Evolutionary conservation across 208 protist genomes (phyloP), one percentile per base, ranked within the genome.

Genomic region (Trypanosoma rangeli): DNA sequence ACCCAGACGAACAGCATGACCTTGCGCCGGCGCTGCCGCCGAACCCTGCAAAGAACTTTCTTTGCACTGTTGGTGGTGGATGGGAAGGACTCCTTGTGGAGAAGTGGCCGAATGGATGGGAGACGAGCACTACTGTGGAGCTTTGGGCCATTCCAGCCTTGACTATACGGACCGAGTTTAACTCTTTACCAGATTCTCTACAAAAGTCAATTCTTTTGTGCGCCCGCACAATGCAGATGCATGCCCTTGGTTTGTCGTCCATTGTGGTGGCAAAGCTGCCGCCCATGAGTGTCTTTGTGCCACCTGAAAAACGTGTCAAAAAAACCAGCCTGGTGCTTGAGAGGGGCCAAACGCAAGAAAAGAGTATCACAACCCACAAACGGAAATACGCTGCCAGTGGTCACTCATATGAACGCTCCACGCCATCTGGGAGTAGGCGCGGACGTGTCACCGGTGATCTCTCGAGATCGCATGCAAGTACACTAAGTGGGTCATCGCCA

Each of bases 61-160:
- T 80, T 31, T 80, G 65, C 54, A 83, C 87, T 0, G 61, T 92
- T 1, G 92, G 83, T 50, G 92, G 92, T 31, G 81, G 78, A 57
- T 96, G 92, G 89, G 89, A 94, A 65, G 92, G 89, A 4, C 78
- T 96, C 22, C 77, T 96, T 50, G 29, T 85, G 44, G 89, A 93
- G 24, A 96, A 96, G 78, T 96, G 92, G 89, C 89, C 84, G 24
- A 85, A 82, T 64, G 89, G 92, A 31, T 96, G 88, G 89, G 85
- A 93, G 71, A 80, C 88, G 33, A 83, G 79, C 35, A 84, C 83
- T 13, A 89, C 85, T 18, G 85, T 93, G 50, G 82, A 91, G 69
- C 70, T 84, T 31, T 96, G 86, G 87, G 81, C 86, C 7, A 74
- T 96, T 33, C 85, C 92, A 4, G 90, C 86, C 9, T 42, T 85